Percentiles rank a stretch among this genome's conserved stretches.
Evolutionary conservation across 1,284 basidiomycete species (phyloP).

Genomic region (Peniophora sp.): DNA sequence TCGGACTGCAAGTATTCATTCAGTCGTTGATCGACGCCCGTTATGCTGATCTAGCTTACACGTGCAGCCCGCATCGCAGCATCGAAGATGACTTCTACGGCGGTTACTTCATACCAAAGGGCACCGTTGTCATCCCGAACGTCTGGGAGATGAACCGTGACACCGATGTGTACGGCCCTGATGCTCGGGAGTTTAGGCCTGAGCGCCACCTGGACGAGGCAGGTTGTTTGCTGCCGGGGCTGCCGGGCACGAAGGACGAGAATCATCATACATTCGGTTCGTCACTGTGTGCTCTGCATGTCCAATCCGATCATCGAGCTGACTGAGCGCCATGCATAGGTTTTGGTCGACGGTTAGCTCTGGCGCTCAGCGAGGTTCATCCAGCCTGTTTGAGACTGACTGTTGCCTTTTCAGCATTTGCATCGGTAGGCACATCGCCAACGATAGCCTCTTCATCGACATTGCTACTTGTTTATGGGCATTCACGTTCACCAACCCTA

Average conservation of each 20-base stretch:
- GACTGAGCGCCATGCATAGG: constrained; percentile 1
- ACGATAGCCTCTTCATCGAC: constrained; percentile 4
- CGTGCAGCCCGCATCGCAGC: constrained; percentile 10
- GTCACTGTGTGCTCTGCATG: no score
- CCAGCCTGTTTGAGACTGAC: not conserved
- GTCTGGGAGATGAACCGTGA: constrained; percentile 9
- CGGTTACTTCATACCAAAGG: constrained; percentile 19
- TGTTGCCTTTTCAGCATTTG: constrained; percentile 2
- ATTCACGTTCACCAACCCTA: not conserved
- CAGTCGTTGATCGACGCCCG: no score
- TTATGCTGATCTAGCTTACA: no score
- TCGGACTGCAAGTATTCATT: not conserved
- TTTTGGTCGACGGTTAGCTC: not conserved
- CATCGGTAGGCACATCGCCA: constrained; percentile 3
- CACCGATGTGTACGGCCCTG: constrained; percentile 8
- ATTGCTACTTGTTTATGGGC: constrained; percentile 4
- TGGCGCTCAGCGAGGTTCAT: not conserved
- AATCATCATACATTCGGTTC: constrained; percentile 3
- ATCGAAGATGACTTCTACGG: constrained; percentile 16
- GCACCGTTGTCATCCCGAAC: constrained; percentile 14
- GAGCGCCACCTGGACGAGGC: constrained; percentile 9
- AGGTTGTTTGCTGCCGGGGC: no score
- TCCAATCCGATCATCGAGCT: constrained; percentile 7
- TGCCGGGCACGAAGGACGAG: not conserved
- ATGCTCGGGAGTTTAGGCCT: constrained; percentile 9